phyloP scores from a whole-genome alignment of 1,284 basidiomycete genomes.

The Ustilago sp. region DNA sequence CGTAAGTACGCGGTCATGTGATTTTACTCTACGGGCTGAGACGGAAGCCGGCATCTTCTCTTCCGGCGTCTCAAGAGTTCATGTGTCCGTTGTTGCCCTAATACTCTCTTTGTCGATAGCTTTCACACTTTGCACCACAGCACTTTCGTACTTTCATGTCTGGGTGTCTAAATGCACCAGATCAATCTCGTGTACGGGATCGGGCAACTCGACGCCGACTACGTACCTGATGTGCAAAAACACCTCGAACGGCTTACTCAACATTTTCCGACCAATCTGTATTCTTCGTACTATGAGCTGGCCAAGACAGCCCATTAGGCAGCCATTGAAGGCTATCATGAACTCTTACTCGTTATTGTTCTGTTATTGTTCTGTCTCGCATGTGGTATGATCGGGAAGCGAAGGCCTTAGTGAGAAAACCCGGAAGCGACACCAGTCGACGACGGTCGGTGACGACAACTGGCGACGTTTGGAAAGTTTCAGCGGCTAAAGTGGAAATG shows the following conservation, averaged over 20 bases:
- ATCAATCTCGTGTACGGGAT: conserved; percentile 13
- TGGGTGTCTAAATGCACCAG: too few relatives aligned
- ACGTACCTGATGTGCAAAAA: neutral
- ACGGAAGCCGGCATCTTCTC: neutral
- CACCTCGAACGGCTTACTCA: neutral
- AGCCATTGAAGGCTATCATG: too few relatives aligned
- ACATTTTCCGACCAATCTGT: neutral
- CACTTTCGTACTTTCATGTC: too few relatives aligned
- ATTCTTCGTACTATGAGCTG: neutral
- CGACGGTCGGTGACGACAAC: neutral
- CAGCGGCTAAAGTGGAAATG: neutral
- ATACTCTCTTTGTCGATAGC: too few relatives aligned
- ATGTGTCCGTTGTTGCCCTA: neutral
- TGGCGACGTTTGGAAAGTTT: neutral
- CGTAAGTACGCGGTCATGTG: too few relatives aligned
- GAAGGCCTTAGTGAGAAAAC: neutral
- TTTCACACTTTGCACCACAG: too few relatives aligned
- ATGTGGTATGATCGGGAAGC: neutral
- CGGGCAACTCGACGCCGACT: conserved; percentile 3
- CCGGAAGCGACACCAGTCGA: too few relatives aligned
- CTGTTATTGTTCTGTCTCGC: neutral
- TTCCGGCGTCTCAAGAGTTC: neutral
- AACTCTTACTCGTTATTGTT: too few relatives aligned
- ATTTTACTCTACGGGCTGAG: neutral
- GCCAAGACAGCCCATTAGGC: neutral